phyloP scores from a whole-genome alignment of 1,139 yeast genomes.

The Geotrichum cucujoidarum region DNA sequence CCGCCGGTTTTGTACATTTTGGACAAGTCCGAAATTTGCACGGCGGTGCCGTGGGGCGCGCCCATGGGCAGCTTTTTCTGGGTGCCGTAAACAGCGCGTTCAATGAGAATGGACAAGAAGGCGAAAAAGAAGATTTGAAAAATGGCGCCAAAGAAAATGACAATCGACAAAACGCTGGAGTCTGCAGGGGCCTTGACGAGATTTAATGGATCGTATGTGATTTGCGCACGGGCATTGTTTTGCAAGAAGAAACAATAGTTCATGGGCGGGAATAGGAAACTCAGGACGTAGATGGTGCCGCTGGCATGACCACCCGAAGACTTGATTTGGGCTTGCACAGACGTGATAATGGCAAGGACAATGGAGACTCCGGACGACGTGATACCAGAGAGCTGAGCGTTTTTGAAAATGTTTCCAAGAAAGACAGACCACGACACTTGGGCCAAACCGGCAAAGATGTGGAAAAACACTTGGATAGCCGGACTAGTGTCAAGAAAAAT shows the following conservation, averaged over 20 bases:
- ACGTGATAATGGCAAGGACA: conserved; percentile 34
- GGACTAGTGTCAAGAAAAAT: conserved; percentile 30
- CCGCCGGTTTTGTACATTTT: conserved; percentile 28
- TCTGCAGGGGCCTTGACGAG: conserved; percentile 31
- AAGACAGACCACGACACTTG: conserved; percentile 35
- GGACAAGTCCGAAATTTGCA: conserved; percentile 24
- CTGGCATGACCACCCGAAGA: conserved; percentile 25
- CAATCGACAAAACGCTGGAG: conserved; percentile 30
- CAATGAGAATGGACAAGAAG: conserved; percentile 28
- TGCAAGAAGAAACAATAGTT: conserved; percentile 35
- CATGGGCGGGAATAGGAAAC: conserved; percentile 38
- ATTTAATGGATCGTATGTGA: conserved; percentile 24
- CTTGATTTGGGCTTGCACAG: conserved; percentile 31
- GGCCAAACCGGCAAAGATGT: conserved; percentile 35
- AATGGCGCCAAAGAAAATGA: conserved; percentile 33
- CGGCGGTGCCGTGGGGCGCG: conserved; percentile 23
- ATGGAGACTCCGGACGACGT: conserved; percentile 34
- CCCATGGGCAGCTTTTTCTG: conserved; percentile 16
- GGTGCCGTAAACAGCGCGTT: conserved; percentile 30
- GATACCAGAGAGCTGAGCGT: conserved; percentile 38
- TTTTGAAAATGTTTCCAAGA: conserved; percentile 33
- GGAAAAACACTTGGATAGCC: conserved; percentile 34
- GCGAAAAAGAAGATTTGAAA: conserved; percentile 31
- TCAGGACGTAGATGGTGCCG: conserved; percentile 32
- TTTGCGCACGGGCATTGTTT: conserved; percentile 32